Conservation (phyloP, 768 basidiomycete species). For the Auriscalpium orientale region DNA sequence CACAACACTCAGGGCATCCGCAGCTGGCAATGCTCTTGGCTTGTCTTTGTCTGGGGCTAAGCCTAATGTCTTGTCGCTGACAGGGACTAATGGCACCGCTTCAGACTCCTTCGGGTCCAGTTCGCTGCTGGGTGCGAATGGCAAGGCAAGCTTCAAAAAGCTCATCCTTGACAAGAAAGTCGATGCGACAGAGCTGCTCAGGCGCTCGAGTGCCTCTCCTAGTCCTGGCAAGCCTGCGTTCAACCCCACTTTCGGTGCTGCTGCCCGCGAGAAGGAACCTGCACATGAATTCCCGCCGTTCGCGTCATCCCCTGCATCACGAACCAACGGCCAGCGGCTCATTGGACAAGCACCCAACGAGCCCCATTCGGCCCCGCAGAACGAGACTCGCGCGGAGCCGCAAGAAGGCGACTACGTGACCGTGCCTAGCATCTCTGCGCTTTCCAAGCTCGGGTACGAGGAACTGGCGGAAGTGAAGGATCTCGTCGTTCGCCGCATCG, state of each 20-base stretch:
- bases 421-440: conserved; percentile 65
- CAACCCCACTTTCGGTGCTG: conserved; percentile 67
- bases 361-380: conserved; percentile 21
- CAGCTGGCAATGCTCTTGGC: conserved; percentile 28
- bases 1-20: conserved; percentile 30
- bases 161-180: conserved; percentile 82
- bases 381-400: conserved; percentile 30
- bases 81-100: conserved; percentile 34
- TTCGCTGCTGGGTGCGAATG: conserved; percentile 61
- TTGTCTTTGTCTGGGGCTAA: conserved; percentile 43
- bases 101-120: conserved; percentile 61
- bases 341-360: conserved; percentile 1
- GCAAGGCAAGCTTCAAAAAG: conserved; percentile 84
- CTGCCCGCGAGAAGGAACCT: conserved; percentile 67
- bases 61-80: conserved; percentile 46
- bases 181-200: conserved; percentile 63
- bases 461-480: conserved; percentile 67
- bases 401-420: conserved; percentile 91
- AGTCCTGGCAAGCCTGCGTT: conserved; percentile 52
- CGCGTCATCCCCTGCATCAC: conserved; percentile 27
- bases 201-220: conserved; percentile 17
- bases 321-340: background rate
- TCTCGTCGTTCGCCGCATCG: conserved; percentile 84
- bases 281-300: conserved; percentile 19
- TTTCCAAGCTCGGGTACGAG: conserved; percentile 65